Conservation (phyloP, 768 basidiomycete species). For the Sutorius australiensis region DNA sequence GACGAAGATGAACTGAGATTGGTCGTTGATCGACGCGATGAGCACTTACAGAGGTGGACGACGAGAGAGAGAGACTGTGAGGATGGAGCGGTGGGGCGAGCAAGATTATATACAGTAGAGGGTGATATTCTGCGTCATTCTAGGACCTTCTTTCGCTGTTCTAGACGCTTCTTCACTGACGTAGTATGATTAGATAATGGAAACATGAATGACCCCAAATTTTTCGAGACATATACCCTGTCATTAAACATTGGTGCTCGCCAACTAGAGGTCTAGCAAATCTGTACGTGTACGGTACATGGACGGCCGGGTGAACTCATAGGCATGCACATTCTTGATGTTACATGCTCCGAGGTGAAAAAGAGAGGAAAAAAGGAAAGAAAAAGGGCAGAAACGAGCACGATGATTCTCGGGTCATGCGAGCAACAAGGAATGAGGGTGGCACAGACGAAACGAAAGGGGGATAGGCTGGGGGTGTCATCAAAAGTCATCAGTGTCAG, state of each 20-base stretch:
- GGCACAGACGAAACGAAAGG: constrained; percentile 17
- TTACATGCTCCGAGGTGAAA: constrained; percentile 23
- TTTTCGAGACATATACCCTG: not conserved
- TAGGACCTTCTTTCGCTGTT: constrained; percentile 32
- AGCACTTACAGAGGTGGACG: constrained; percentile 17
- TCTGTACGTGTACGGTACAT: constrained; percentile 27
- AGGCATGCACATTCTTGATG: constrained; percentile 26
- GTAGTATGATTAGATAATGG: constrained; percentile 32
- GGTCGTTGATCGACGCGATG: not conserved
- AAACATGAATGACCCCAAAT: constrained; percentile 4
- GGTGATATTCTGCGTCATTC: constrained; percentile 29
- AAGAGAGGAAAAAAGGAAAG: not conserved
- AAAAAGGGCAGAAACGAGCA: constrained; percentile 2
- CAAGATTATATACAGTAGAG: constrained; percentile 27
- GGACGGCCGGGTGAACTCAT: constrained; percentile 18
- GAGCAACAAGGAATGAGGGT: constrained; percentile 9
- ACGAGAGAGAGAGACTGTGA: constrained; percentile 13
- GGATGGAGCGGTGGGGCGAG: not conserved
- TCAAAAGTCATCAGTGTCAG: constrained; percentile 29
- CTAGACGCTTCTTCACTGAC: constrained; percentile 34
- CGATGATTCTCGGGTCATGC: constrained; percentile 16
- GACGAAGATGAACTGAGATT: constrained; percentile 6
- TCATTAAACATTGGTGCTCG: constrained; percentile 11
- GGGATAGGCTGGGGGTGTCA: constrained; percentile 23
- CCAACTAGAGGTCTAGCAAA: constrained; percentile 23